These are phyloP conservation scores for Coemansia sp. DNA, from an alignment of 192 early-diverging fungal species.

Conservation along the genomic window DNA sequence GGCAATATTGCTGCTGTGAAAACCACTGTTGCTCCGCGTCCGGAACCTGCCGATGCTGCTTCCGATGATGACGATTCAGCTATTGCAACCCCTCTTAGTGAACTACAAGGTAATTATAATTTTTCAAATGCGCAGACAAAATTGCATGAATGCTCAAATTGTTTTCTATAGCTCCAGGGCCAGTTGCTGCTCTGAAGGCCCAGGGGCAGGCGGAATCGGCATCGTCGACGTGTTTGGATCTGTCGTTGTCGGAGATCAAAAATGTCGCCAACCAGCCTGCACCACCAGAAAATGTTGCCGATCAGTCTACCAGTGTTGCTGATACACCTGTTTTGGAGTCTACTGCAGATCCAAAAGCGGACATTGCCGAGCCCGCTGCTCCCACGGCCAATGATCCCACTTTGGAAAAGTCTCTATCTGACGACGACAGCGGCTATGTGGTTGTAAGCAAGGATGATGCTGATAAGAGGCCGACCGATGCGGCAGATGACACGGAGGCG, in stretches of 20 bases:
- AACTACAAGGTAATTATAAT: constrained; percentile 13
- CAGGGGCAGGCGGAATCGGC: constrained; percentile 30
- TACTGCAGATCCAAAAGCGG: constrained; percentile 8
- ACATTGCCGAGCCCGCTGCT: background rate
- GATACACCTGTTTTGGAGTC: background rate
- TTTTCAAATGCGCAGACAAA: background rate
- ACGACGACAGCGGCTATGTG: constrained; percentile 7
- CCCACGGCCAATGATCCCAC: background rate
- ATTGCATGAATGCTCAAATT: background rate
- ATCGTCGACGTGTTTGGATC: constrained; percentile 37
- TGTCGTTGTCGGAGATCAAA: constrained; percentile 40
- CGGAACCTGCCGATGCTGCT: background rate
- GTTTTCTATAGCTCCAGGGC: constrained; percentile 15
- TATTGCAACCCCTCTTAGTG: constrained; percentile 9
- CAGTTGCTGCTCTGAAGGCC: constrained; percentile 22
- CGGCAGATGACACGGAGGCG: background rate
- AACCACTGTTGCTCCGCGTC: background rate
- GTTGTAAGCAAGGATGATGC: constrained; percentile 7
- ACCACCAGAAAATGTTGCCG: background rate
- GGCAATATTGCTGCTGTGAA: background rate
- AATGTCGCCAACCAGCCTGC: constrained; percentile 5
- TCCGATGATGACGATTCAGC: constrained; percentile 12
- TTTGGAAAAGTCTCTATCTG: background rate
- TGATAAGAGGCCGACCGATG: background rate
- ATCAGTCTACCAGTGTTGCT: background rate